These are phyloP conservation scores for Ascochyta koolunga DNA, from an alignment of 2,329 filamentous ascomycete genomes.

Conservation along the genomic window DNA sequence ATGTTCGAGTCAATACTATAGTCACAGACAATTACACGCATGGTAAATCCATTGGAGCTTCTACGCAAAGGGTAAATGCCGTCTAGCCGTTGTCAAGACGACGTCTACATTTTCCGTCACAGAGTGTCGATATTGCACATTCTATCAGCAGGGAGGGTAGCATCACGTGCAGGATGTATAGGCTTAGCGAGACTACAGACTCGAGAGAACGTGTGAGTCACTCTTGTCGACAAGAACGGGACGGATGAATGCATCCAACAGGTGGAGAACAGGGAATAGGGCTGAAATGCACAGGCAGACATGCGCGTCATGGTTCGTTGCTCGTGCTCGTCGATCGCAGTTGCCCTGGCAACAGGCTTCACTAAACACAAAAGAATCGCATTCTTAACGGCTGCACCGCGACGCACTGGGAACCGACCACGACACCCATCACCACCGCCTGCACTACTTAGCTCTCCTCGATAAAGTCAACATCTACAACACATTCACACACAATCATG, in stretches of 20 bases:
- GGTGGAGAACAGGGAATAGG: conserved; percentile 16
- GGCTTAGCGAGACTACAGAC: not conserved
- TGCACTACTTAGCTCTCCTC: conserved; percentile 1
- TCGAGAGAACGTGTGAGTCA: conserved; percentile 11
- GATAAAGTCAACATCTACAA: conserved; percentile 2
- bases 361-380: conserved; percentile 13
- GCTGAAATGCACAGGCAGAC: conserved; percentile 12
- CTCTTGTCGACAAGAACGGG: conserved; percentile 7
- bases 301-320: conserved; percentile 16
- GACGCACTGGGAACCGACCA: conserved; percentile 9
- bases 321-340: conserved; percentile 13
- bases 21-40: too few relatives aligned
- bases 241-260: conserved; percentile 10
- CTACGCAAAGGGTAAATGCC: not conserved
- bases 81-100: not conserved
- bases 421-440: conserved; percentile 4
- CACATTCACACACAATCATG: conserved; percentile 52
- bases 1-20: not conserved
- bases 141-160: not conserved
- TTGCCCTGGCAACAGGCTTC: conserved; percentile 14
- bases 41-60: too few relatives aligned
- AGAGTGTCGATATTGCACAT: not conserved
- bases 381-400: conserved; percentile 14
- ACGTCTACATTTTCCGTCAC: not conserved
- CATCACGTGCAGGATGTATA: not conserved